Evolutionary conservation across 352 stramenopile genomes (phyloP), one percentile per base, ranked within the genome.

Genomic region (Globisporangium apiculatum): DNA sequence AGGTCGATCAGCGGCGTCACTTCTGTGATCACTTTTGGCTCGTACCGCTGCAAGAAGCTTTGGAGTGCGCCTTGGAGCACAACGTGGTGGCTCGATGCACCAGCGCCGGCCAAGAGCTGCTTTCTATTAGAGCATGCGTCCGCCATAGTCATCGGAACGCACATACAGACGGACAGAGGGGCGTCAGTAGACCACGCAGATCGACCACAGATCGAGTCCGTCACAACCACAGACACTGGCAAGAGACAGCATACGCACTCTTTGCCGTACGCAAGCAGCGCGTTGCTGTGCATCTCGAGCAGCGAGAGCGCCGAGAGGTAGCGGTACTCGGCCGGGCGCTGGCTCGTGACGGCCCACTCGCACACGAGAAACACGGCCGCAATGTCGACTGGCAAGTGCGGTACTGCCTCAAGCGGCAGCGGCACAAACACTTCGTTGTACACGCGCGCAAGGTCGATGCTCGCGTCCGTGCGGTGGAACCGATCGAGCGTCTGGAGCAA

Each of bases 321-420:
- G 8, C 85, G 76, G 51, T 91, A 93, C 46, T 95, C 85, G 17
- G 81, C 74, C 7, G 85, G 82, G 24, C 85, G 75, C 48, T 95
- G 83, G 40, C 75, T 86, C 15, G 83, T 90, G 18, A 95, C 78
- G 14, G 83, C 79, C 85, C 85, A 95, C 51, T 95, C 85, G 37
- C 83, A 93, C 2, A 95, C 69, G 6, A 91, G 65, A 45, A 90
- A 84, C 43, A 95, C 56, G 8, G 73, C 77, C 35, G 82, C 68
- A 12, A 87, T 65, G 56, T 95, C 83, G 7, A 93, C 71, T n/a
- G 78, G 80, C 1, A 91, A 57, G 17, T 86, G 73, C 8, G 48
- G 7, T 43, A 12, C 54, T 37, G 53, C 67, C 9, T 76, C 61
- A 24, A 61, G 58, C 18, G 70, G 66, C 7, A 87, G 53, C 17